Evolutionary conservation across 345 rosid species (phyloP).

Genomic region (Dipteronia sinensis): DNA sequence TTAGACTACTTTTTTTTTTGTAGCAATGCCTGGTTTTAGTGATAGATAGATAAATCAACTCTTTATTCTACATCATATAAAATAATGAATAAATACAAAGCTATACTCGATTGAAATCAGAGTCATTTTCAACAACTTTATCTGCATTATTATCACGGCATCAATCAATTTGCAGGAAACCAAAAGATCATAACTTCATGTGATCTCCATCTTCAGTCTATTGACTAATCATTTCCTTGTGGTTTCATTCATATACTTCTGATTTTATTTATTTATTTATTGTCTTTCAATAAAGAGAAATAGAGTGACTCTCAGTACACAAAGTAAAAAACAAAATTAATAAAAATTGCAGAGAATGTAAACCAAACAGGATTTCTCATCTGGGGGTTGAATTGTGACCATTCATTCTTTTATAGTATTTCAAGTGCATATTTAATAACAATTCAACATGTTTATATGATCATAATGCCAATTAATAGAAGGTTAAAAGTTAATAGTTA

Average conservation of each 20-base stretch:
- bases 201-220: too few relatives aligned
- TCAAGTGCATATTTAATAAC: neutral
- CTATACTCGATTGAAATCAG: neutral
- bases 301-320: neutral
- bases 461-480: conserved; percentile 3
- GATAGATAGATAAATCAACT: conserved; percentile 12
- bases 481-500: conserved; percentile 30
- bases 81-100: neutral
- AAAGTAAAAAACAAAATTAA: neutral
- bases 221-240: neutral
- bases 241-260: neutral
- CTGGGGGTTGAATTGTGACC: neutral
- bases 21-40: conserved; percentile 15
- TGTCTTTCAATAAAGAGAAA: neutral
- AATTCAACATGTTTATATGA: conserved; percentile 5
- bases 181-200: too few relatives aligned
- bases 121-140: neutral
- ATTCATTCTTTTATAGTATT: neutral
- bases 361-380: too few relatives aligned
- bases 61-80: neutral
- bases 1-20: neutral
- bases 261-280: conserved; percentile 6
- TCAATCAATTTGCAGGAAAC: too few relatives aligned
- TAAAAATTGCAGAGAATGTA: too few relatives aligned
- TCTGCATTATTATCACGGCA: neutral